Base-by-base conservation (phyloP, 352 stramenopile species). In the Phytophthora litchii region DNA sequence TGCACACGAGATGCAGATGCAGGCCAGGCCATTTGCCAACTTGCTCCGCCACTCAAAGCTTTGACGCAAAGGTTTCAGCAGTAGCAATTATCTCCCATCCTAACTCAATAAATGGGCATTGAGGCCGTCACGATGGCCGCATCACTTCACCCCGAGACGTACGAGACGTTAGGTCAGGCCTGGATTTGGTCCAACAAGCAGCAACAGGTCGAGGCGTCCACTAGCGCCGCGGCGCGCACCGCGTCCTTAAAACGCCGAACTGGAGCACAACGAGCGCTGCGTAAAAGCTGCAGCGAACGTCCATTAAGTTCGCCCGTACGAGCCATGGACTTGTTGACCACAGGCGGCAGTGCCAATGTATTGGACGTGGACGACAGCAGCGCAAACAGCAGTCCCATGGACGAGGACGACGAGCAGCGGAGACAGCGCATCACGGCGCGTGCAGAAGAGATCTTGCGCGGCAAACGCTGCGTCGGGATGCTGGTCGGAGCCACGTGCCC, bases 381-480 rank as follows among this genome's bases (percentile, higher is more conserved):
- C 31, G 27, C 7, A 6, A 67, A 58, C 55, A 61, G 47, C 47
- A 59, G 45, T 23, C 17, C 14, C 5, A 23, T 38, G 25, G 50
- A 56, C 29, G 55, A 69, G 19, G 37, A 69, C 47, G 48, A 69
- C 40, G 74, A 78, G 27, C 53, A 78, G 32, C 64, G 73, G 1
- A 66, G 75, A 37, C 59, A 74, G 35, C 40, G 43, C 17, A 88
- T 91, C 54, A 75, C 74, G 47, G 64, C 72, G n/a, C 72, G 74
- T 4, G 78, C 82, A 0, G 82, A 91, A 35, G 74, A 88, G 50
- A 91, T 91, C 42, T 25, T 88, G 49, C 70, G 51, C 29, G 68
- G 74, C 43, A 89, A 89, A 53, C 69, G 64, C n/a, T 77, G 74
- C 43, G 78, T 89, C 12, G 82, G 82, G 13, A 80, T 91, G 67